These are phyloP conservation scores for Conticribra weissflogii DNA, from an alignment of 108 stramenopile species.

Conservation along the genomic window DNA sequence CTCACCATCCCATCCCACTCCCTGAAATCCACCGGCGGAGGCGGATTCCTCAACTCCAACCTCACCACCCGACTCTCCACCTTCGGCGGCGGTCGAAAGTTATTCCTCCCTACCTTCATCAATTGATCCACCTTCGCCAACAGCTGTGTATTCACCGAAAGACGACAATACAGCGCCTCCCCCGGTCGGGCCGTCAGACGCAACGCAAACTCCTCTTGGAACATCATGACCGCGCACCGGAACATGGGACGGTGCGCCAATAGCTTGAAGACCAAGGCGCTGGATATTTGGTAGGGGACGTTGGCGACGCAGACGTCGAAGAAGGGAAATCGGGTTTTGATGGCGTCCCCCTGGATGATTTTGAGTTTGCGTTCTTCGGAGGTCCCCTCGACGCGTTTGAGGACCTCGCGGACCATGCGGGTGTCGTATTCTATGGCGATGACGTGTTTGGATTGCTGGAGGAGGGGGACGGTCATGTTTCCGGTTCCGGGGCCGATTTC, in stretches of 20 bases:
- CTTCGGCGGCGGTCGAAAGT: slow-evolving; percentile 99
- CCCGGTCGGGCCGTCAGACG: slow-evolving; percentile 94
- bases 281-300: slow-evolving; percentile 98
- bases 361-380: slow-evolving; percentile 74
- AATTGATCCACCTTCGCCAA: slow-evolving; percentile 97
- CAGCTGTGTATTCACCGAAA: slow-evolving; percentile 98
- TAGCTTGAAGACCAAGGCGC: slow-evolving; percentile 95
- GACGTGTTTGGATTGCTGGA: slow-evolving; percentile 89
- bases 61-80: slow-evolving; percentile 90
- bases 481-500: slow-evolving; percentile 97
- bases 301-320: slow-evolving; percentile 99
- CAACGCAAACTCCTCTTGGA: slow-evolving; percentile 97
- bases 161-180: slow-evolving; percentile 95
- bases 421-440: slow-evolving; percentile 97
- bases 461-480: slow-evolving; percentile 97
- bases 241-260: slow-evolving; percentile 95
- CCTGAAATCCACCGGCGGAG: slow-evolving; percentile 96
- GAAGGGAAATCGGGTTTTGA: slow-evolving; percentile 95
- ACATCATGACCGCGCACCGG: slow-evolving; percentile 99
- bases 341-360: slow-evolving; percentile 96
- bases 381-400: slow-evolving; percentile 96
- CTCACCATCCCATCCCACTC: slow-evolving; percentile 99
- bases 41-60: slow-evolving; percentile 95
- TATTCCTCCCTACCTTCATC: slow-evolving; percentile 97
- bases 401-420: slow-evolving; percentile 97